A percentile compares a stretch with the other conserved stretches of the same genome.
These are phyloP conservation scores for Lactifluus rugatus DNA, from an alignment of 768 basidiomycete species.

Conservation along the genomic window DNA sequence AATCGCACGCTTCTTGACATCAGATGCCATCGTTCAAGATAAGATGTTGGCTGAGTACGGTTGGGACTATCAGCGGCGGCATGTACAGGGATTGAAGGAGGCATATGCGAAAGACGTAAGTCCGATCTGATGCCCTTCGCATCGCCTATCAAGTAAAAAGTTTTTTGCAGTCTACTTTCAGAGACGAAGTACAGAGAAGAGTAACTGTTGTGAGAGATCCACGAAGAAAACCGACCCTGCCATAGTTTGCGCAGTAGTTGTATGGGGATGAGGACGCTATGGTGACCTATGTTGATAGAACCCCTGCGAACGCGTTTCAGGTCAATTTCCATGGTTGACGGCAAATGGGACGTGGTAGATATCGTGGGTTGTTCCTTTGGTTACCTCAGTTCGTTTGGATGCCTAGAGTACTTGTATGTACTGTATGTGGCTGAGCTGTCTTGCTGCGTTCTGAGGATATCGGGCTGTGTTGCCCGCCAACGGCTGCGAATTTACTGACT, in stretches of 20 bases:
- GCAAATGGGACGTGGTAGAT: not conserved
- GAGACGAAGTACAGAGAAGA: slow-evolving; percentile 11
- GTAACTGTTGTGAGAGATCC: slow-evolving; percentile 16
- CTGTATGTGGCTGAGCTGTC: too few relatives aligned
- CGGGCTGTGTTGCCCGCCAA: too few relatives aligned
- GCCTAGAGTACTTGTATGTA: too few relatives aligned
- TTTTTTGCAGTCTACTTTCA: slow-evolving; percentile 11
- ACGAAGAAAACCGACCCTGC: slow-evolving; percentile 14
- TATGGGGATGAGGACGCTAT: not conserved
- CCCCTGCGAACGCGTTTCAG: slow-evolving; percentile 9
- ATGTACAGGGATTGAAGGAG: slow-evolving; percentile 13
- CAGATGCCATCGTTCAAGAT: slow-evolving; percentile 14
- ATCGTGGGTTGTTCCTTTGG: not conserved
- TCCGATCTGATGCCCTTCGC: slow-evolving; percentile 5
- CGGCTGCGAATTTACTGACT: too few relatives aligned
- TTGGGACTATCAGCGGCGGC: slow-evolving; percentile 8
- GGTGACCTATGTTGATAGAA: not conserved
- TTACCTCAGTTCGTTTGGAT: not conserved
- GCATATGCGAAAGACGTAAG: slow-evolving; percentile 11
- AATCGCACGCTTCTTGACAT: slow-evolving; percentile 15
- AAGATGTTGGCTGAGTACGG: slow-evolving; percentile 12
- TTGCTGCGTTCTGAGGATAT: not conserved
- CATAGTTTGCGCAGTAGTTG: not conserved
- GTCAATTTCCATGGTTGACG: not conserved
- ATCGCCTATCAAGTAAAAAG: not conserved